Evolutionary conservation across 192 early-diverging fungal genomes (phyloP).

Genomic region (Backusella australiensis): DNA sequence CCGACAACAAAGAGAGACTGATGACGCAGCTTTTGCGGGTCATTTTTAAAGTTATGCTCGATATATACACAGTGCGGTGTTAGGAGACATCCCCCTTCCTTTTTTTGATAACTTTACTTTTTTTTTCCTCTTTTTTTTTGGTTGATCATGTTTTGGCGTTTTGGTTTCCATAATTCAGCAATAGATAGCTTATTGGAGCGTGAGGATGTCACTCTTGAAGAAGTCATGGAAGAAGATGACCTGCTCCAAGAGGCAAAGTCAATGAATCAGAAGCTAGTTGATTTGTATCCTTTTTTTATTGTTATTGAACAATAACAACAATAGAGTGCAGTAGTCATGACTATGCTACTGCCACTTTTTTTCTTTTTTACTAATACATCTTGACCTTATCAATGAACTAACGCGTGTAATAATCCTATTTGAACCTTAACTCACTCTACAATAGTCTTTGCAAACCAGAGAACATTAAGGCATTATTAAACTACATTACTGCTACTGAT

Average conservation of each 20-base stretch:
- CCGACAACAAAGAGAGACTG: neutral
- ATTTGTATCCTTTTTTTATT: constrained; percentile 58
- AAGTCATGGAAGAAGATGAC: constrained; percentile 90
- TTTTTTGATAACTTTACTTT: constrained; percentile 5
- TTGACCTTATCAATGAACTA: neutral
- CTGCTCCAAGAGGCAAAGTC: constrained; percentile 93
- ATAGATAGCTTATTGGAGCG: constrained; percentile 92
- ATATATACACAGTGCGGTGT: neutral
- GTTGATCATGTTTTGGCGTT: constrained; percentile 85
- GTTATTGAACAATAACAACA: neutral
- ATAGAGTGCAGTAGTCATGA: neutral
- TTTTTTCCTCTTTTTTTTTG: neutral
- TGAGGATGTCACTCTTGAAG: constrained; percentile 86
- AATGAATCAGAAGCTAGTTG: constrained; percentile 87
- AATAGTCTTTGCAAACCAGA: constrained; percentile 72
- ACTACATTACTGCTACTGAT: constrained; percentile 82
- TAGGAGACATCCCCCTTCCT: constrained; percentile 3
- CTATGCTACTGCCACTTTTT: neutral
- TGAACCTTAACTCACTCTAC: neutral
- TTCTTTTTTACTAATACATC: neutral
- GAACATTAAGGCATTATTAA: constrained; percentile 72
- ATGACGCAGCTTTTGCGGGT: constrained; percentile 1
- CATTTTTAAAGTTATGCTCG: constrained; percentile 2
- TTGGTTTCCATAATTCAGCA: constrained; percentile 90
- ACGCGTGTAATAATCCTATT: neutral